phyloP scores from a whole-genome alignment of 1,139 yeast species.

The Saccharomyces hybrid region DNA sequence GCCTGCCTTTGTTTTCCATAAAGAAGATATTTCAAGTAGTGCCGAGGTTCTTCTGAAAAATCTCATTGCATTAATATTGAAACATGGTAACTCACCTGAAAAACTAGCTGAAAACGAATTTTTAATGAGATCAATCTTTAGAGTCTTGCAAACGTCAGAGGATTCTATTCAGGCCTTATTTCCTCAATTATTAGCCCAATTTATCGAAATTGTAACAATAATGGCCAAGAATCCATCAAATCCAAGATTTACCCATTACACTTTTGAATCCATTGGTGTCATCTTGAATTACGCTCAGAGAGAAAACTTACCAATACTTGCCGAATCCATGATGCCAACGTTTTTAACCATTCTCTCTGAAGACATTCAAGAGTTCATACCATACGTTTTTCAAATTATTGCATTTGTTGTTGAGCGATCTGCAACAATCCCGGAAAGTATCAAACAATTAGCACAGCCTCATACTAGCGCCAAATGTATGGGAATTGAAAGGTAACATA shows the following conservation, averaged over 20 bases:
- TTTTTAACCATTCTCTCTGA: constrained; percentile 60
- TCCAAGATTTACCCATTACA: constrained; percentile 84
- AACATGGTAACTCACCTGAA: constrained; percentile 63
- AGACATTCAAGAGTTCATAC: constrained; percentile 90
- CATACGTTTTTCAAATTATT: constrained; percentile 83
- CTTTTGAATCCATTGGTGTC: constrained; percentile 81
- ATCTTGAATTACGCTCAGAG: constrained; percentile 48
- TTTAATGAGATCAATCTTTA: constrained; percentile 79
- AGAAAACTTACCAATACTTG: constrained; percentile 38
- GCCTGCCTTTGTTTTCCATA: constrained; percentile 52
- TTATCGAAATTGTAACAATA: constrained; percentile 58
- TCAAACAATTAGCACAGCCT: constrained; percentile 65
- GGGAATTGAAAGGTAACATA: constrained; percentile 90
- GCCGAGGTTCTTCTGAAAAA: constrained; percentile 50
- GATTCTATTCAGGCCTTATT: constrained; percentile 44
- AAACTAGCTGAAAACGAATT: constrained; percentile 93
- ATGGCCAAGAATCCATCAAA: constrained; percentile 89
- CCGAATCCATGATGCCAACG: constrained; percentile 56
- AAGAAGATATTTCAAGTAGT: constrained; percentile 57
- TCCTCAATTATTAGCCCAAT: constrained; percentile 47
- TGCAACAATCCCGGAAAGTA: constrained; percentile 51
- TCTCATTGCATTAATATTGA: constrained; percentile 58
- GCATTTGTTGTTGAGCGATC: constrained; percentile 62
- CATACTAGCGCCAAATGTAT: constrained; percentile 73
- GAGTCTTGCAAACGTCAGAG: constrained; percentile 70